phyloP scores from a whole-genome alignment of 2,329 filamentous ascomycete species.

The Sarocladium oryzae region DNA sequence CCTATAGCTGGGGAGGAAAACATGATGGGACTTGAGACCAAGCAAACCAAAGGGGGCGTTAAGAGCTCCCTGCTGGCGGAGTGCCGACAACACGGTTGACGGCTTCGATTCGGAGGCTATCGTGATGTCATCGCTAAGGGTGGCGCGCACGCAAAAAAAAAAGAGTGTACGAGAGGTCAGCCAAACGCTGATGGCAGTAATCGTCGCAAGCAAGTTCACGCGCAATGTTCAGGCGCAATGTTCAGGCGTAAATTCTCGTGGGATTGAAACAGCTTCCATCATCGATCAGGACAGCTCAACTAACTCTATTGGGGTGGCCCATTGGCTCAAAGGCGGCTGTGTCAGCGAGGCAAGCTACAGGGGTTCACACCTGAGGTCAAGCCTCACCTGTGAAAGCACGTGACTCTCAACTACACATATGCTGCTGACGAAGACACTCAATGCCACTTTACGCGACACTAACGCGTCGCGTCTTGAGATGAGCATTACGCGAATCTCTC shows the following conservation, averaged over 20 bases:
- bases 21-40: conserved; percentile 39
- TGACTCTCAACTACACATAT: no score
- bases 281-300: conserved; percentile 9
- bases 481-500: conserved; percentile 1
- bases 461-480: conserved; percentile 7
- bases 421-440: not conserved
- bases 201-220: not conserved
- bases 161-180: not conserved
- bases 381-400: not conserved
- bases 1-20: conserved; percentile 51
- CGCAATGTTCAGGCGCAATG: conserved; percentile 3
- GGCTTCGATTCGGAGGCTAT: conserved; percentile 28
- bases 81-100: conserved; percentile 28
- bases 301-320: conserved; percentile 3
- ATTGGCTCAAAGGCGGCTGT: conserved; percentile 3
- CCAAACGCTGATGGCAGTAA: not conserved
- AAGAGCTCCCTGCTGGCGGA: conserved; percentile 16
- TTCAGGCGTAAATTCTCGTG: not conserved
- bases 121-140: conserved; percentile 42
- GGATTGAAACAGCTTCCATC: conserved; percentile 7
- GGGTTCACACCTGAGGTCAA: not conserved
- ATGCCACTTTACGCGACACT: conserved; percentile 5
- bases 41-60: conserved; percentile 10
- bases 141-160: not conserved
- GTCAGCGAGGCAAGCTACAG: not conserved